Base-by-base conservation (phyloP, 371 early-diverging fungal species). In the Zopfochytrium polystomum region DNA sequence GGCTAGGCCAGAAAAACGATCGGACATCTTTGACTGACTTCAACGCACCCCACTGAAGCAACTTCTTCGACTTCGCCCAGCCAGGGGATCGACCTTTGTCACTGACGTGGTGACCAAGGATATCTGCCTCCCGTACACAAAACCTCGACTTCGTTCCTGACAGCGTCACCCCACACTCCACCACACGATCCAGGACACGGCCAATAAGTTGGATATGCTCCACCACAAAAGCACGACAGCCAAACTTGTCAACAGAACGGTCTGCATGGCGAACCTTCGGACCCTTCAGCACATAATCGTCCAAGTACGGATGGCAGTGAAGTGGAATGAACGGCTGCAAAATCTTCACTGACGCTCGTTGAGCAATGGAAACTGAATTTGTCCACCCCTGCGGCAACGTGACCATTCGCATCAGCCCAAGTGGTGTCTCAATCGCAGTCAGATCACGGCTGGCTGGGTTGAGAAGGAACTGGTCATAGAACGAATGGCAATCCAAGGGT, bases 341-440 rank as follows among this genome's bases (percentile, higher is more conserved):
- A 33, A 71, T 56, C 23, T 35, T 30, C 2, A 31, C 27, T 48
- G 67, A 74, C 3, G 72, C 34, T 4, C 67, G 31, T 33, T 70
- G 70, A n/a, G 49, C 56, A 35, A 46, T 30, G 2, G 55, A 53
- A 11, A 67, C 67, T 0, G 71, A 67, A 47, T 72, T 72, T 4
- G 67, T 57, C 62, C 62, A 68, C 18, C 72, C 72, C 63, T 51
- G 44, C n/a, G 72, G 72, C 9, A 72, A 34, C 27, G 58, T 22
- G 20, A 54, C 58, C 60, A 72, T 61, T 18, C 70, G 56, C 9
- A 68, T 13, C 34, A 72, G 34, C 1, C 72, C 72, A 22, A 72
- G 26, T 2, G 70, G 72, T 23, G 72, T 65, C 3, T 47, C 18
- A 20, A 72, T 45, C 1, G 61, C 53, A 18, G 71, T 58, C 3